A percentile compares a stretch with the other conserved stretches of the same genome.
These are phyloP conservation scores for Phytophthora pseudosyringae DNA, from an alignment of 352 stramenopile species.

Conservation along the genomic window DNA sequence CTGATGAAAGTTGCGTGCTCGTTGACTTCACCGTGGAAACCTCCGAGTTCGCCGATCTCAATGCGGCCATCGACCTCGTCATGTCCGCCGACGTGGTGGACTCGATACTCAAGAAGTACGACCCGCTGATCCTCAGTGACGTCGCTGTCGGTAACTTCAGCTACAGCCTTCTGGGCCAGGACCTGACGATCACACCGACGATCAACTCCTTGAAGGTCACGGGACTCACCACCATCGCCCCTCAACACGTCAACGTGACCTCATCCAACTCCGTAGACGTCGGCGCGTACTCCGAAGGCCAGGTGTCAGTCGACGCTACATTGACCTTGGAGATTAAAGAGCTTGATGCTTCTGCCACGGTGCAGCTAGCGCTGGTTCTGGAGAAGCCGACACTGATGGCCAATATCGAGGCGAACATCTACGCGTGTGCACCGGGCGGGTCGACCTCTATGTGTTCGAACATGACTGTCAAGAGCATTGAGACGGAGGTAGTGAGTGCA, in stretches of 20 bases:
- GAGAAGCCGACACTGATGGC: slow-evolving; percentile 32
- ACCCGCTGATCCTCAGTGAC: slow-evolving; percentile 43
- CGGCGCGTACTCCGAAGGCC: slow-evolving; percentile 39
- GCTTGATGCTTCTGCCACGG: slow-evolving; percentile 32
- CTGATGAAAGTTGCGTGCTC: slow-evolving; percentile 35
- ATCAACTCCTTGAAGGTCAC: slow-evolving; percentile 53
- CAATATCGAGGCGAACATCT: slow-evolving; percentile 41
- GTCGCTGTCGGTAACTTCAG: slow-evolving; percentile 45
- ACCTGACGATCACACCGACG: slow-evolving; percentile 49
- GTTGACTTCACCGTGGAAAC: slow-evolving; percentile 50
- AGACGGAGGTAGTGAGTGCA: slow-evolving; percentile 34
- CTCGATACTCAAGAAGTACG: slow-evolving; percentile 31
- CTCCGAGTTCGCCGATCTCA: slow-evolving; percentile 46
- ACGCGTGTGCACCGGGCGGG: slow-evolving; percentile 29
- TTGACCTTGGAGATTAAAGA: slow-evolving; percentile 42
- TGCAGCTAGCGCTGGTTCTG: slow-evolving; percentile 12
- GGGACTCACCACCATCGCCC: slow-evolving; percentile 45
- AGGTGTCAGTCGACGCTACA: slow-evolving; percentile 36
- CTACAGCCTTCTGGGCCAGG: slow-evolving; percentile 39
- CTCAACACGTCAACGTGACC: slow-evolving; percentile 46
- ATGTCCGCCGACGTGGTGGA: slow-evolving; percentile 20
- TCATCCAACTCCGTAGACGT: slow-evolving; percentile 38
- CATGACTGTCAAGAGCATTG: slow-evolving; percentile 37
- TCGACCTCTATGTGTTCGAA: slow-evolving; percentile 45
- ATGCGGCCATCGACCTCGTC: slow-evolving; percentile 36